A percentile compares a stretch with the other conserved stretches of the same genome.
phyloP scores from a whole-genome alignment of 176 grass and related monocot species.

The Lolium multiflorum region DNA sequence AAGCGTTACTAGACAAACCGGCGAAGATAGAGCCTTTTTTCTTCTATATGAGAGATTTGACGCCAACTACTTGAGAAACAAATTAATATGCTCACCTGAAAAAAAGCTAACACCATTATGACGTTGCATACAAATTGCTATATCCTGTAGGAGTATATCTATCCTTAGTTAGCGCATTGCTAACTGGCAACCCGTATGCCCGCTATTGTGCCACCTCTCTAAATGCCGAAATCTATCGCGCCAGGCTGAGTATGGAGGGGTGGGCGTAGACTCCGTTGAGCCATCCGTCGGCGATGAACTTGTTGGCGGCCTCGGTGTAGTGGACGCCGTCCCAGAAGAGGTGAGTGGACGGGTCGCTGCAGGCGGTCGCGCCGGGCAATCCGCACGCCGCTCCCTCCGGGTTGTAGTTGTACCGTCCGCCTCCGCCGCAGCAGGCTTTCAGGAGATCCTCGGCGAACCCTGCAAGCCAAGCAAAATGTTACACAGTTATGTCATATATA shows the following conservation, averaged over 20 bases:
- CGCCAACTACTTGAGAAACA: too few relatives aligned
- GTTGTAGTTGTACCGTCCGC: constrained; percentile 65
- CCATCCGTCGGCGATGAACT: constrained; percentile 48
- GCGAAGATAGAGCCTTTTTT: too few relatives aligned
- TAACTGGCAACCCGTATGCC: not conserved
- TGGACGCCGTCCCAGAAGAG: constrained; percentile 70
- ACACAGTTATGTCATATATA: not conserved
- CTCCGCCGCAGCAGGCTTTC: constrained; percentile 65
- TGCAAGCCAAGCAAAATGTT: constrained; percentile 10
- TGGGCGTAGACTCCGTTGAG: constrained; percentile 57
- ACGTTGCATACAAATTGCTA: too few relatives aligned
- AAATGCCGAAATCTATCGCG: not conserved
- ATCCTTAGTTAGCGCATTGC: not conserved
- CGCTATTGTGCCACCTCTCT: not conserved
- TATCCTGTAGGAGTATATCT: not conserved
- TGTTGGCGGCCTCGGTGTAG: constrained; percentile 65
- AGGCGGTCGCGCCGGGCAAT: constrained; percentile 33
- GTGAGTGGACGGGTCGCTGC: constrained; percentile 42
- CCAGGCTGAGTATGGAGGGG: constrained; percentile 49
- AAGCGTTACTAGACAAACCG: too few relatives aligned
- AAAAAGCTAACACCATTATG: too few relatives aligned
- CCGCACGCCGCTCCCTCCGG: constrained; percentile 35
- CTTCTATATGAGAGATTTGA: too few relatives aligned
- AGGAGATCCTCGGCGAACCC: constrained; percentile 54
- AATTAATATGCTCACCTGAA: too few relatives aligned